Evolutionary conservation across 129 eudicot genomes (phyloP), one percentile per base, ranked within the genome.

Genomic region (Chrysanthemum lavandulifolium): DNA sequence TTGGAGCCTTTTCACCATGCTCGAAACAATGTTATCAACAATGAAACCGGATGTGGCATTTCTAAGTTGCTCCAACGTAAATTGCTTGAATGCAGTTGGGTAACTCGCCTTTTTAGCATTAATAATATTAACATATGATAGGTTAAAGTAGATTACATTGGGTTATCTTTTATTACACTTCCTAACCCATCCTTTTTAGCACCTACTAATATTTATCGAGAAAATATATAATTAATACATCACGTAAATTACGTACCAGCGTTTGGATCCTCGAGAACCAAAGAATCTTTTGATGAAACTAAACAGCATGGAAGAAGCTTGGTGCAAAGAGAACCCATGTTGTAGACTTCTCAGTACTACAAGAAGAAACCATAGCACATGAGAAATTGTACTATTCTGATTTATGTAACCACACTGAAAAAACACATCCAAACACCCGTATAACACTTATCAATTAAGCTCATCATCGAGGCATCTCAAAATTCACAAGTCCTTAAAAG

Each of bases 311-410:
- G 82, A 65, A 66, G 8, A 61, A 84, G 85, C 69, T 87, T 84
- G 71, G 89, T 76, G 68, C 85, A 82, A 61, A 74, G 75, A 36
- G 87, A 79, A 70, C 92, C 89, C 92, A 87, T 84, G 33, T 40
- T 49, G 59, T 58, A 64, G 74, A 48, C 51, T 76, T 61, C 61
- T 61, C 9, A 10, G 47, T 40, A 53, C 77, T 67, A 56, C 25
- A 27, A 21, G 54, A 50, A 73, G 70, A 62, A 73, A 31, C 18
- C 5, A n/a, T 6, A 29, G 31, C 10, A 51, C 27, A 15, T 73
- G 31, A 49, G 51, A 57, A 36, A 49, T 47, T 10, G 15, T 45
- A 19, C 0, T 2, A 27, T 27, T 5, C 9, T 8, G n/a, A 65
- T n/a, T 45, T 60, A 60, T 16, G 13, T 25, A 18, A 18, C 61